Evolutionary conservation across 495 filamentous ascomycete species (phyloP).

Genomic region (Penicillium macrosclerotiorum): DNA sequence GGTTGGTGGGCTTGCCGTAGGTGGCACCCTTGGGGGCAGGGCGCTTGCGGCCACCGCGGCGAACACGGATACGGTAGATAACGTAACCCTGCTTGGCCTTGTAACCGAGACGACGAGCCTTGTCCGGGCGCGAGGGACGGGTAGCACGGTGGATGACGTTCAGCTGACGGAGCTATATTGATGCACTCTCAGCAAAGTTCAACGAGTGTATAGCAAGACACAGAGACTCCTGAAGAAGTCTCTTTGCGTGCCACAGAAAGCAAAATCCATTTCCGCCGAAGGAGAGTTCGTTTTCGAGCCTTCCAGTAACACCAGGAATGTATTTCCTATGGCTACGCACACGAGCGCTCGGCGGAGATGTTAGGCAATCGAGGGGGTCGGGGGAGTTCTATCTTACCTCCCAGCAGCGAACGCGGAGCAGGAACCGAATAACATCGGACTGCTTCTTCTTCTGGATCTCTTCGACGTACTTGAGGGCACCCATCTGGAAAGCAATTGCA

Average conservation of each 20-base stretch:
- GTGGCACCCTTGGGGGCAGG: constrained; percentile 97
- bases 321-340: constrained; percentile 42
- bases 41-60: constrained; percentile 95
- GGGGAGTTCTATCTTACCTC: constrained; percentile 76
- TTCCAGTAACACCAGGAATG: constrained; percentile 36
- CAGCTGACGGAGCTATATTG: constrained; percentile 98
- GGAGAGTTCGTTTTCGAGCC: constrained; percentile 31
- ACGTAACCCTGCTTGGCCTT: constrained; percentile 99
- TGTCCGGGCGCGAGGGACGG: constrained; percentile 96
- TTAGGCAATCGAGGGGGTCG: constrained; percentile 49
- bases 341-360: constrained; percentile 48
- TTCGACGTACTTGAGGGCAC: constrained; percentile 98
- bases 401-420: constrained; percentile 99
- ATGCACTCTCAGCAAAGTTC: constrained; percentile 99
- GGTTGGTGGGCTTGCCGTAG: constrained; percentile 99
- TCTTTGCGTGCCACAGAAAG: constrained; percentile 41
- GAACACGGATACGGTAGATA: constrained; percentile 97
- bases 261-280: constrained; percentile 40
- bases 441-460: constrained; percentile 99
- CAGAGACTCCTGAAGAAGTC: constrained; percentile 30
- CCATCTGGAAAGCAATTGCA: constrained; percentile 58
- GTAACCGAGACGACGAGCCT: constrained; percentile 99
- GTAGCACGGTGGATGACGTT: constrained; percentile 99
- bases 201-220: constrained; percentile 98
- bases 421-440: constrained; percentile 97